These are phyloP conservation scores for Lachancea sp. DNA, from an alignment of 805 yeast genomes.

Conservation along the genomic window DNA sequence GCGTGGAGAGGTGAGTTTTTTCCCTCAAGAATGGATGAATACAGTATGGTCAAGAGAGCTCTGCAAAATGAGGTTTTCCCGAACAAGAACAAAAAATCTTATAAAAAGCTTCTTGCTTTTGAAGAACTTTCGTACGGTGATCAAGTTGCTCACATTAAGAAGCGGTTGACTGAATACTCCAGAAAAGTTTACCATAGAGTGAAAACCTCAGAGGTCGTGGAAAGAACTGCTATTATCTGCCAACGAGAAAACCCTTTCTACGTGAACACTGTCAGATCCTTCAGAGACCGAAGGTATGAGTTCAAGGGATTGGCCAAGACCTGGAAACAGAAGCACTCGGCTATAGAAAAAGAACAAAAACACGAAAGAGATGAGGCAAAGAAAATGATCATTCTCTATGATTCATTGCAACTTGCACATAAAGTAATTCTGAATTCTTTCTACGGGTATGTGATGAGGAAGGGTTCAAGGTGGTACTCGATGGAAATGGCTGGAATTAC, in stretches of 20 bases:
- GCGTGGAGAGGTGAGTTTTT: constrained; percentile 96
- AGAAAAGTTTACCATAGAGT: constrained; percentile 77
- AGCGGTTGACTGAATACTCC: constrained; percentile 76
- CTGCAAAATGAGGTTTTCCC: constrained; percentile 75
- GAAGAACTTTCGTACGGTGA: constrained; percentile 72
- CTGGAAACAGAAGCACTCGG: constrained; percentile 78
- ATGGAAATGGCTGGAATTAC: constrained; percentile 99
- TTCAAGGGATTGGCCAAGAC: constrained; percentile 88
- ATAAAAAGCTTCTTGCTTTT: constrained; percentile 55
- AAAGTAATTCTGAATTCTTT: constrained; percentile 94
- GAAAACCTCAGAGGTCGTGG: constrained; percentile 75
- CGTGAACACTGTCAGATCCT: constrained; percentile 86
- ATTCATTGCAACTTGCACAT: constrained; percentile 93
- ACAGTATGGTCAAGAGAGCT: constrained; percentile 80
- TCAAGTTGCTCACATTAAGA: constrained; percentile 68
- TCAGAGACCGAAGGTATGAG: constrained; percentile 93
- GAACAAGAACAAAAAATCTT: constrained; percentile 46
- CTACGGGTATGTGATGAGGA: constrained; percentile 98
- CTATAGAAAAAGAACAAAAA: constrained; percentile 47
- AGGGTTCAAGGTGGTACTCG: constrained; percentile 98
- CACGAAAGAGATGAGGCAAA: constrained; percentile 79
- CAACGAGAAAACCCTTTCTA: constrained; percentile 97
- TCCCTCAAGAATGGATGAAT: constrained; percentile 89
- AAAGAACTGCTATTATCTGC: constrained; percentile 89
- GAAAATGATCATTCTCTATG: constrained; percentile 89